Conservation (phyloP, 371 early-diverging fungal species). For the Mucor indicus region DNA sequence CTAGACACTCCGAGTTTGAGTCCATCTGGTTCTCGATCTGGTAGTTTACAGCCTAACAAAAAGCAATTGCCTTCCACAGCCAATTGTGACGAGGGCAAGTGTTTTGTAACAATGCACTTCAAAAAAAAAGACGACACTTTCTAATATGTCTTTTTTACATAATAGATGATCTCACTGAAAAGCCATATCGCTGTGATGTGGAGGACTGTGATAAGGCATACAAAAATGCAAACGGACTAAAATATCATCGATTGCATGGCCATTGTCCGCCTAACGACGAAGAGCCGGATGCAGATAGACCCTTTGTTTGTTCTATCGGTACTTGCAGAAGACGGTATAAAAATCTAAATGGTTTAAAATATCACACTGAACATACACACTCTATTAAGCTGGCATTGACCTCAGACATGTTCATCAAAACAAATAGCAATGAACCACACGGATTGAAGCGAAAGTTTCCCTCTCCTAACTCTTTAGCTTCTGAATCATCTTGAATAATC, state of each 20-base stretch:
- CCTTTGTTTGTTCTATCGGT: conserved; percentile 80
- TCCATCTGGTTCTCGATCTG: no score
- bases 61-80: no score
- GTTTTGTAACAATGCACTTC: no score
- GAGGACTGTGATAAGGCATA: conserved; percentile 84
- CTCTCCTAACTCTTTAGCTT: no score
- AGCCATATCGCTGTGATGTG: conserved; percentile 75
- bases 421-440: no score
- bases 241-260: conserved; percentile 81
- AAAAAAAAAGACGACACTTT: no score
- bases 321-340: conserved; percentile 91
- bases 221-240: conserved; percentile 95
- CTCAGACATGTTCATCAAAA: conserved; percentile 4
- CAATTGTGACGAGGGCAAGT: no score
- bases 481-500: no score
- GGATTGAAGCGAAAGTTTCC: no score
- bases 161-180: conserved; percentile 31
- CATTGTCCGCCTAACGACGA: conserved; percentile 67
- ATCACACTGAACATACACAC: conserved; percentile 76
- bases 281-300: conserved; percentile 56
- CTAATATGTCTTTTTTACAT: no score
- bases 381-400: conserved; percentile 4
- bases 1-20: no score
- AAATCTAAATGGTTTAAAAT: conserved; percentile 94
- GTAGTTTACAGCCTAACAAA: no score